phyloP scores from a whole-genome alignment of 176 grass and related monocot species.

The Aegilops speltoides region DNA sequence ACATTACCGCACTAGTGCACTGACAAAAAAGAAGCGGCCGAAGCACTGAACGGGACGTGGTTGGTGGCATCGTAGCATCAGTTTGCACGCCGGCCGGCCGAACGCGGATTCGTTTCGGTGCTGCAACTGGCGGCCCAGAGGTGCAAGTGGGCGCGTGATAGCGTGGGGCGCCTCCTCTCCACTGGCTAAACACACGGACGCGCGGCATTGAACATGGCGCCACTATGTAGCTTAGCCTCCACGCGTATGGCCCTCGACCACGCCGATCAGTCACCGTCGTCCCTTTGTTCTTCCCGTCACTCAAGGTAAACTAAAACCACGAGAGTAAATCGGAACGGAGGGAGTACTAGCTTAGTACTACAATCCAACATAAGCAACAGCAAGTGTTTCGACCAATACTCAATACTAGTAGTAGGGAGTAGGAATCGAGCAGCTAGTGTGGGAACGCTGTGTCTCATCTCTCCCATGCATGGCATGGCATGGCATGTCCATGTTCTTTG shows the following conservation, averaged over 20 bases:
- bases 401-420: neutral
- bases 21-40: neutral
- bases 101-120: slow-evolving; percentile 10
- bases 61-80: slow-evolving; percentile 6
- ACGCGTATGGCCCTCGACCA: neutral
- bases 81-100: neutral
- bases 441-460: neutral
- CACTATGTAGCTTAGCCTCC: slow-evolving; percentile 14
- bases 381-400: neutral
- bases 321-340: no score
- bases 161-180: neutral
- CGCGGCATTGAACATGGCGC: neutral
- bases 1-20: neutral
- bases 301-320: no score
- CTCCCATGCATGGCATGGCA: neutral
- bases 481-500: neutral
- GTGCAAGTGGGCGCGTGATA: slow-evolving; percentile 16
- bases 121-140: neutral
- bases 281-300: slow-evolving; percentile 19
- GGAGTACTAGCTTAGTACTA: neutral
- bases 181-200: neutral
- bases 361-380: neutral
- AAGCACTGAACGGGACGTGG: neutral
- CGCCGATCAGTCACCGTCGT: neutral
- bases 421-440: neutral